Base-by-base conservation (phyloP, 2,329 filamentous ascomycete species). In the Aspergillus quadricinctus region DNA sequence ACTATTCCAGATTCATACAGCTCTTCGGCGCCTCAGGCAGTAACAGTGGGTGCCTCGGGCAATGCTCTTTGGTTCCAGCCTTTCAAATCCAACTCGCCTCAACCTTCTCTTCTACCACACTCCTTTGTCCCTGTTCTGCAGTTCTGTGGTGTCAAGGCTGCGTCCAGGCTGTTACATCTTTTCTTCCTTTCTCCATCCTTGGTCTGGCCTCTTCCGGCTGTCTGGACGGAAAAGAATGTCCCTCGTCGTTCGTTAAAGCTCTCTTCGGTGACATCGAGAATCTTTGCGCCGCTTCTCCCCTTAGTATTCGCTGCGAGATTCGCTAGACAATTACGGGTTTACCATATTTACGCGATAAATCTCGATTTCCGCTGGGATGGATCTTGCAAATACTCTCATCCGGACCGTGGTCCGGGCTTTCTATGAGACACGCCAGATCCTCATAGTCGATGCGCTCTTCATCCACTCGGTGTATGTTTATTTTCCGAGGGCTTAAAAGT, bases 341-440 rank as follows among this genome's bases (percentile, higher is more conserved):
- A 23, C 4, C 29, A 23, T 21, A 28, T 25, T 23, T 23, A 17
- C 43, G 5, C 19, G 21, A 23, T 8, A 23, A n/a, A n/a, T 27
- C 17, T 48, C n/a, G 28, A 14, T 49, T 9, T 48, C 45, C 31
- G 17, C 46, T 57, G 58, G 69, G 57, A 85, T 88, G 79, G 84
- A 89, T 72, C 81, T 87, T 62, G 85, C 86, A 54, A 85, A 92
- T 72, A 87, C 88, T 43, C 86, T 97, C 62, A 86, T 97, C 68
- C 90, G 92, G 74, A 94, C 88, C 53, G 89, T 92, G 41, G 88
- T 87, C 68, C 89, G 92, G 71, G 87, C 90, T 55, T 96, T 96
- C 78, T 95, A 94, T 75, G 83, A 89, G 62, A 91, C 88, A 37
- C 88, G 91, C 67, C 88, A 94, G 68, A 87, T 94, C 60, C 82